Evolutionary conservation across 441 rosid species (phyloP), one percentile per base, ranked within the genome.

Genomic region (Mallotus repandus): DNA sequence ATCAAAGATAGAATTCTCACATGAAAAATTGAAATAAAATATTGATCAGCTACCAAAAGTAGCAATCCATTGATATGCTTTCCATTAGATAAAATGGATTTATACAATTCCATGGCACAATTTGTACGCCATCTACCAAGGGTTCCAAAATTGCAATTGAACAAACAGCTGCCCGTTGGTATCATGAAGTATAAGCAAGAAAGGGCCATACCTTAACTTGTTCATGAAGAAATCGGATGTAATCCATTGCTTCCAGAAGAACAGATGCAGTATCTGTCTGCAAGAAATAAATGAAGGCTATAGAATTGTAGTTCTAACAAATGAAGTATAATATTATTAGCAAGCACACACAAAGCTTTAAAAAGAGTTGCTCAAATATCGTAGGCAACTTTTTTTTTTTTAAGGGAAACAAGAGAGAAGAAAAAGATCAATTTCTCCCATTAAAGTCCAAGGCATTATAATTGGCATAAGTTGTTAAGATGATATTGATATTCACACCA

Each of bases 241-340:
- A 95, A 9, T 91, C 90, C 91, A 86, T 84, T 10, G 99, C 90
- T 79, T 91, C 97, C 63, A 71, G 77, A 72, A 95, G 95, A 62
- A 95, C 99, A 2, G 99, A 95, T 68, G 99, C 97, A 66, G 98
- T 95, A 81, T 95, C 99, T 0, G 99, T 95, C 99, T 95, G 97
- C 79, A 69, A 9, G 25, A 66, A 63, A 77, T 45, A 63, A 45
- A 18, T 41, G 7, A 46, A 69, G 68, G 38, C 52, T 32, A 38
- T 46, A 64, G 29, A 58, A 49, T 68, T 38, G 61, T 54, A 54
- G 38, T 19, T 43, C 19, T 9, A 19, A 64, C 7, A 29, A 18
- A 66, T 50, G 50, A 25, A 59, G 14, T 15, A 54, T 14, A 46
- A 61, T 25, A 4, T 8, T 41, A 49, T 14, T 14, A 66, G 70